These are phyloP conservation scores for Rhytidhysteron rufulum DNA, from an alignment of 2,329 filamentous ascomycete species.

Conservation along the genomic window DNA sequence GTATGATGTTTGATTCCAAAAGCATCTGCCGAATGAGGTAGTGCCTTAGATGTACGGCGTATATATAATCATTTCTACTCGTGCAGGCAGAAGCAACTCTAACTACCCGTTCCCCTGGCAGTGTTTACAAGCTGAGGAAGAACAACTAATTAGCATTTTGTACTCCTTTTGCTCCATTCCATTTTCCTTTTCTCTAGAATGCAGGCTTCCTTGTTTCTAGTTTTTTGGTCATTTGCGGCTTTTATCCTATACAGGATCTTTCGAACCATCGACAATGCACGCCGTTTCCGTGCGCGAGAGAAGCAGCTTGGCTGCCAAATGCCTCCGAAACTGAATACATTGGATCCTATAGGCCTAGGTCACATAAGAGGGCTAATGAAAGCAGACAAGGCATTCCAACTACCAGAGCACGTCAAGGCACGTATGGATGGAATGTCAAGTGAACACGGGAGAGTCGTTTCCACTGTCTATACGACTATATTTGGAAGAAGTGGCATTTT, in stretches of 20 bases:
- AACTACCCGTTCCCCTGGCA: no score
- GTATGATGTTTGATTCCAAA: no score
- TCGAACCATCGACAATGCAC: slow-evolving; percentile 20
- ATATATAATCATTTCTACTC: no score
- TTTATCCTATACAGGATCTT: slow-evolving; percentile 30
- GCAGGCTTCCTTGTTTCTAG: slow-evolving; percentile 23
- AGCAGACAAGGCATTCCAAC: slow-evolving; percentile 30
- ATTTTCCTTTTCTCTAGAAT: slow-evolving; percentile 10
- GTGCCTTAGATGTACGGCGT: no score
- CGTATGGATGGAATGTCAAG: slow-evolving; percentile 16
- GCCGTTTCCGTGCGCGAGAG: slow-evolving; percentile 29
- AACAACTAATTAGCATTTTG: no score
- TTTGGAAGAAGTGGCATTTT: slow-evolving; percentile 11
- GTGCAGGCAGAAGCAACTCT: no score
- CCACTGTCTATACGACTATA: slow-evolving; percentile 20
- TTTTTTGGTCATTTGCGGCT: slow-evolving; percentile 23
- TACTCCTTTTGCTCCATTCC: no score
- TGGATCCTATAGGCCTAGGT: slow-evolving; percentile 51
- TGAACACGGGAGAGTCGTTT: slow-evolving; percentile 15
- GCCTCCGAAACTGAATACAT: slow-evolving; percentile 35
- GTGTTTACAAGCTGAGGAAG: no score
- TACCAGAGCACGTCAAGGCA: slow-evolving; percentile 27
- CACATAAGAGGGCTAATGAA: slow-evolving; percentile 38
- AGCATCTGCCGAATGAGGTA: no score
- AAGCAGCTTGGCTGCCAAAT: slow-evolving; percentile 43